Percentiles rank a stretch among this genome's conserved stretches.
Conservation (phyloP, 805 yeast species). For the Suhomyces sp. region DNA sequence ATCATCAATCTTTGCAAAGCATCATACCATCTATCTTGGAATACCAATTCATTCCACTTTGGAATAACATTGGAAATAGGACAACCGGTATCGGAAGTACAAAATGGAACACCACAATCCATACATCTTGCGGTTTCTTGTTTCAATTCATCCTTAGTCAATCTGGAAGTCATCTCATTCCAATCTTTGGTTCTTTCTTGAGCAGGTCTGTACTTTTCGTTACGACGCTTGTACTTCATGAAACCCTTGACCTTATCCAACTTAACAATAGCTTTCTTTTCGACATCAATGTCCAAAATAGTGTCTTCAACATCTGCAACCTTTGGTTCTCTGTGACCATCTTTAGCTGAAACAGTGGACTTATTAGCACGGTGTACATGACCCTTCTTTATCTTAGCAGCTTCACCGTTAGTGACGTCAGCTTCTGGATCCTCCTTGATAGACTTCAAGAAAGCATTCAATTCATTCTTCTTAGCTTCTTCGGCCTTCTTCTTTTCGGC, state of each 20-base stretch:
- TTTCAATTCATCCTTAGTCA: conserved; percentile 82
- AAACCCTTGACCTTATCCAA: conserved; percentile 86
- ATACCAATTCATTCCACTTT: conserved; percentile 95
- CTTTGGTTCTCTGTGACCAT: conserved; percentile 64
- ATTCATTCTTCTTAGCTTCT: conserved; percentile 65
- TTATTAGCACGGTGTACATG: conserved; percentile 38
- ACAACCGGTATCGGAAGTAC: conserved; percentile 97
- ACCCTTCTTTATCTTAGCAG: conserved; percentile 54
- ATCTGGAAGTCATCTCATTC: conserved; percentile 82
- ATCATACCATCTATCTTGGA: conserved; percentile 91
- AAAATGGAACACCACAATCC: conserved; percentile 99
- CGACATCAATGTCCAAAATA: conserved; percentile 64
- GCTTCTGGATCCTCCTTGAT: conserved; percentile 81
- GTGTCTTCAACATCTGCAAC: conserved; percentile 90
- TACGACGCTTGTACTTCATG: conserved; percentile 87
- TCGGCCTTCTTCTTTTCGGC: conserved; percentile 65
- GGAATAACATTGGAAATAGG: conserved; percentile 97
- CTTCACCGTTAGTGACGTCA: conserved; percentile 89
- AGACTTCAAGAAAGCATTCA: conserved; percentile 62
- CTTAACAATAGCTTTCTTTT: conserved; percentile 58
- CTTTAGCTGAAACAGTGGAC: conserved; percentile 24
- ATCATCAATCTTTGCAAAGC: conserved; percentile 88
- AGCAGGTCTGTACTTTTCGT: conserved; percentile 81
- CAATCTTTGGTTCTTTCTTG: conserved; percentile 81
- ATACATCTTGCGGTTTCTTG: conserved; percentile 96